Conservation (phyloP, 257 asterid species). For the Nyctanthes arbortristis region DNA sequence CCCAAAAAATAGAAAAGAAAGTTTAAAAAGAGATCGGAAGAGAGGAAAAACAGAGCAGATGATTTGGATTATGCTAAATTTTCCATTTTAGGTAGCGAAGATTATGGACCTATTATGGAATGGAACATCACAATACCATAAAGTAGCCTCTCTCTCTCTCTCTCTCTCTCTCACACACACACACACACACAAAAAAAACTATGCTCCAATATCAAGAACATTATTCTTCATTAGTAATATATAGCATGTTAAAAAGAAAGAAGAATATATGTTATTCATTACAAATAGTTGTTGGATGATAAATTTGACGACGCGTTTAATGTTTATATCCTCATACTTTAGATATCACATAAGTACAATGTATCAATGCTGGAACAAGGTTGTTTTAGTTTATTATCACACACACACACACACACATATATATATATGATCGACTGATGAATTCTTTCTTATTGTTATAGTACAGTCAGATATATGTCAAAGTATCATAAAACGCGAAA, state of each 20-base stretch:
- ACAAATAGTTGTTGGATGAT: too few relatives aligned
- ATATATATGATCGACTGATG: neutral
- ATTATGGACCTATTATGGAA: slow-evolving; percentile 55
- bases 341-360: too few relatives aligned
- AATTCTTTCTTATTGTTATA: neutral
- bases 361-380: too few relatives aligned
- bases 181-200: neutral
- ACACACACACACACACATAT: neutral
- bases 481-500: neutral
- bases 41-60: neutral
- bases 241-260: neutral
- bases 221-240: neutral
- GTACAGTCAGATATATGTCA: neutral
- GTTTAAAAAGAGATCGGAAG: neutral
- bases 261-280: neutral
- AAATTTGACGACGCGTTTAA: too few relatives aligned
- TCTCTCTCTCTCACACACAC: neutral
- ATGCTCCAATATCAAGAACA: slow-evolving; percentile 2
- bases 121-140: slow-evolving; percentile 41
- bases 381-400: neutral
- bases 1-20: neutral
- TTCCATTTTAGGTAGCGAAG: slow-evolving; percentile 63
- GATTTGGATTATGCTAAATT: slow-evolving; percentile 28
- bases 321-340: too few relatives aligned
- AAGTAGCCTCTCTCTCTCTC: slow-evolving; percentile 27